A percentile compares a stretch with the other conserved stretches of the same genome.
These are phyloP conservation scores for Ustilago bromivora DNA, from an alignment of 1,284 basidiomycete species.

Conservation along the genomic window DNA sequence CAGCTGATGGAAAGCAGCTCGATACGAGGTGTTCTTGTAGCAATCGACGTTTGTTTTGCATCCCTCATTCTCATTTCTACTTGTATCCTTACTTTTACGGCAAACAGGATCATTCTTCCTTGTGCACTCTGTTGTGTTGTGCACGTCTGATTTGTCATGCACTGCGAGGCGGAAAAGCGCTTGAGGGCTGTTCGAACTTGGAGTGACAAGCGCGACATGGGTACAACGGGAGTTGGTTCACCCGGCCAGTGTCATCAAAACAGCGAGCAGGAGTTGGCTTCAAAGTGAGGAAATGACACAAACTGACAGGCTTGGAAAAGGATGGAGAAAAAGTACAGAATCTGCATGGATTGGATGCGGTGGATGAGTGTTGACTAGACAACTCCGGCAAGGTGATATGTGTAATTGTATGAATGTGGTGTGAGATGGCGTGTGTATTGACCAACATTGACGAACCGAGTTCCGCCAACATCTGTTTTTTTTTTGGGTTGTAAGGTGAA, in stretches of 20 bases:
- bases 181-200: no score
- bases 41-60: background rate
- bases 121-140: no score
- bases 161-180: no score
- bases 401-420: slow-evolving; percentile 11
- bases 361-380: slow-evolving; percentile 3
- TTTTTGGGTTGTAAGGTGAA: background rate
- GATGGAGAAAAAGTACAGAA: slow-evolving; percentile 43
- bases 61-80: background rate
- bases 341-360: slow-evolving; percentile 42
- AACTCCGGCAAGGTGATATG: background rate
- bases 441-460: background rate
- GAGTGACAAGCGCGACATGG: no score
- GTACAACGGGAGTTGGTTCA: no score
- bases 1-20: background rate
- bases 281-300: background rate
- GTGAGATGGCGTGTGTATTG: background rate
- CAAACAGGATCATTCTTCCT: no score
- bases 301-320: background rate
- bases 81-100: slow-evolving; percentile 8
- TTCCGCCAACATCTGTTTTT: background rate
- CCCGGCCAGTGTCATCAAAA: background rate
- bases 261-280: background rate
- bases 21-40: background rate
- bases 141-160: no score